Percentiles rank a stretch among this genome's conserved stretches.
Evolutionary conservation across 1,139 yeast species (phyloP).

Genomic region (Martiniozyma asiatica): DNA sequence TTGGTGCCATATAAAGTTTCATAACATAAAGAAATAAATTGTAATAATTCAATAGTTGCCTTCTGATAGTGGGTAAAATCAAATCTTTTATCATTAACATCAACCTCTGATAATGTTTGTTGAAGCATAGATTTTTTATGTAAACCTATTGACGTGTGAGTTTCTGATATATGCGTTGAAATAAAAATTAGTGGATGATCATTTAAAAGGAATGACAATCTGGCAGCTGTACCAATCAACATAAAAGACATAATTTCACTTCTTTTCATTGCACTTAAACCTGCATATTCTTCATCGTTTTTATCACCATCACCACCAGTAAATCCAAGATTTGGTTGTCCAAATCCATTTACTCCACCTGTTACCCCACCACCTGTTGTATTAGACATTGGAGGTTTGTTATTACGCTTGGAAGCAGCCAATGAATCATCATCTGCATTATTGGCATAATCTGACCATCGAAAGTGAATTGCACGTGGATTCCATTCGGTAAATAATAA

Average conservation of each 20-base stretch:
- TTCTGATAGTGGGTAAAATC: slow-evolving; percentile 50
- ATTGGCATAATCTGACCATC: slow-evolving; percentile 82
- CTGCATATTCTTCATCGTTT: slow-evolving; percentile 45
- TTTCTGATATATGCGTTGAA: slow-evolving; percentile 79
- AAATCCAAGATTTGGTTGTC: neutral
- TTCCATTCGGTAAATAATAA: slow-evolving; percentile 90
- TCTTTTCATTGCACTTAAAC: slow-evolving; percentile 75
- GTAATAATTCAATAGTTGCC: slow-evolving; percentile 70
- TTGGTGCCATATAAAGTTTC: slow-evolving; percentile 66
- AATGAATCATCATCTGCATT: slow-evolving; percentile 24
- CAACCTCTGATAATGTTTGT: slow-evolving; percentile 53
- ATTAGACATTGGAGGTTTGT: neutral
- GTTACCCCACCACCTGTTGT: no score
- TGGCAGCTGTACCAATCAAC: slow-evolving; percentile 77
- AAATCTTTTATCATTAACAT: slow-evolving; percentile 28
- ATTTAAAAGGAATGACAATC: slow-evolving; percentile 81
- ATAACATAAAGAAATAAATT: slow-evolving; percentile 72
- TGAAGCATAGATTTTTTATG: slow-evolving; percentile 59
- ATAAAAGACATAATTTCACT: slow-evolving; percentile 91
- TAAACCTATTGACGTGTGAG: slow-evolving; percentile 60
- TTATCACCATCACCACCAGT: slow-evolving; percentile 7
- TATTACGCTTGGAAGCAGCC: slow-evolving; percentile 2
- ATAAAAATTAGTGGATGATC: slow-evolving; percentile 61
- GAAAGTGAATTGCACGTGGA: slow-evolving; percentile 85
- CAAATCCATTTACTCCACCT: no score